Conservation (phyloP, 1,284 basidiomycete genomes). For the Sanghuangporus baumii region DNA sequence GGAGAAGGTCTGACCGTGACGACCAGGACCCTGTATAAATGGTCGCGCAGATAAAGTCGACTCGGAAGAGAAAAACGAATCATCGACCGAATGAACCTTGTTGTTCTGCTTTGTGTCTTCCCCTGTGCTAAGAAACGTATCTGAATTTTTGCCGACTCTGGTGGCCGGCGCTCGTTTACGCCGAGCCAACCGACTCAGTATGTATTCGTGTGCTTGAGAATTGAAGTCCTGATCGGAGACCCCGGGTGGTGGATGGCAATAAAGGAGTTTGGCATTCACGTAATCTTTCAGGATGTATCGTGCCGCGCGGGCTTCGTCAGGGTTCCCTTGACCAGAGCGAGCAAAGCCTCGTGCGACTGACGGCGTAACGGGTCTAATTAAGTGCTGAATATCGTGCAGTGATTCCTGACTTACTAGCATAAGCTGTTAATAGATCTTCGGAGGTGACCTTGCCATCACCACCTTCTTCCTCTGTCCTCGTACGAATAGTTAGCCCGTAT, state of each 20-base stretch:
- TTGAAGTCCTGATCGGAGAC: conserved; percentile 76
- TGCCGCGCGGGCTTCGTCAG: conserved; percentile 93
- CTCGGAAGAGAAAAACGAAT: conserved; percentile 74
- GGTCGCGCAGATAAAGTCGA: conserved; percentile 50
- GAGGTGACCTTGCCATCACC: conserved; percentile 77
- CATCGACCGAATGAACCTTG: conserved; percentile 71
- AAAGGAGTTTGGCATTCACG: conserved; percentile 91
- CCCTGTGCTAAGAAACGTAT: conserved; percentile 62
- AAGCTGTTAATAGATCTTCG: conserved; percentile 81
- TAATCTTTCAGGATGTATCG: conserved; percentile 97
- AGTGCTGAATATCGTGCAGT: too few species aligned
- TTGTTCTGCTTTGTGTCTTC: conserved; percentile 28
- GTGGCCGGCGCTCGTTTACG: conserved; percentile 85
- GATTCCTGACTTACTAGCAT: conserved; percentile 69
- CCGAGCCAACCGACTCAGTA: conserved; percentile 51
- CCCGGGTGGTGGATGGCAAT: conserved; percentile 82
- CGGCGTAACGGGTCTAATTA: background rate
- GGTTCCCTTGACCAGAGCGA: conserved; percentile 93
- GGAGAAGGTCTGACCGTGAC: conserved; percentile 56
- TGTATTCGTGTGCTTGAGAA: conserved; percentile 57
- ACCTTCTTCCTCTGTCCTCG: conserved; percentile 73
- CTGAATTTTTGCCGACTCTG: conserved; percentile 75
- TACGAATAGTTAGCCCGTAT: conserved; percentile 83
- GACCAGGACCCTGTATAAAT: conserved; percentile 57
- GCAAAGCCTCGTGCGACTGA: conserved; percentile 91